Evolutionary conservation across 805 yeast genomes (phyloP), one percentile per base, ranked within the genome.

Genomic region (Hanseniaspora nectarophila): DNA sequence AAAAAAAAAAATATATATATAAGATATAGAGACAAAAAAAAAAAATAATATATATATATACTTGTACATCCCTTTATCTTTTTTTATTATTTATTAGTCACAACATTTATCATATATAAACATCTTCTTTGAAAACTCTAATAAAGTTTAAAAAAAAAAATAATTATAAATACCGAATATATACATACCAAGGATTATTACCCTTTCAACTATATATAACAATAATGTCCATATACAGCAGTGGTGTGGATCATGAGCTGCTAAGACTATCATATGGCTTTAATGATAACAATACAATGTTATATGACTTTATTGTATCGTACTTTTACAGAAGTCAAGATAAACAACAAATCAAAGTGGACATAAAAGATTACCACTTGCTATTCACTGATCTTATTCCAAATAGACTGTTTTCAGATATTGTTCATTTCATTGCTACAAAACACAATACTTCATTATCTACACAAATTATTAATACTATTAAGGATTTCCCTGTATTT

Each of bases 401-500:
- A 24, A 29, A 24, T 15, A 40, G 52, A n/a, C 20, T 48, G 7
- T 48, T 48, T 18, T 20, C n/a, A 5, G 52, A 48, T 33, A 33
- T 33, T n/a, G 40, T 43, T 7, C 26, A 15, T 5, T 48, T 48
- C 20, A 5, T 48, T 5, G 16, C 20, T 15, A 40, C 33, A 2
- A 40, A 40, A 21, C 18, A 28, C 8, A 40, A 40, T n/a, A 26
- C 44, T 15, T 26, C 44, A 5, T 26, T 40, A 6, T 40, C 44
- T 3, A 26, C 44, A 15, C 23, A 24, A 23, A 26, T 40, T 4
- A 40, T 40, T 21, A 40, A 28, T 33, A 26, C 44, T 15, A 40
- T 40, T 9, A 40, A 4, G 8, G 52, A 48, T 18, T 20, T 48
- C 2, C 52, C 52, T 9, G 52, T 48, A 1, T 48, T 48, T 18